A percentile compares a stretch with the other conserved stretches of the same genome.
Conservation (phyloP, 306 rosid species). For the Leucaena leucocephala region DNA sequence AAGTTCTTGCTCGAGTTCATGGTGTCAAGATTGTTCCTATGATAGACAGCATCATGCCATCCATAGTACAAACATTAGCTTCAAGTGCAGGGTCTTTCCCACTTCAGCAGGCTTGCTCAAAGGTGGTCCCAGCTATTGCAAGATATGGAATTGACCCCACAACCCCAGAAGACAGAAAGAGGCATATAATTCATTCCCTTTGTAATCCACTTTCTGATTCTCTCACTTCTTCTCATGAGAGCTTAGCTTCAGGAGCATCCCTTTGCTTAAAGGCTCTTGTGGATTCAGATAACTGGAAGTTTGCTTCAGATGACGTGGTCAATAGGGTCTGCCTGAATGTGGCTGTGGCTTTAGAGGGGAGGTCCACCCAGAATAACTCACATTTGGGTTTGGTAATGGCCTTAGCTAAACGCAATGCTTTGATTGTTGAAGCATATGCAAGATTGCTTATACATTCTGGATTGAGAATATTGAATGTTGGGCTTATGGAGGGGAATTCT, state of each 20-base stretch:
- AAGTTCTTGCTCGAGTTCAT: slow-evolving; percentile 78
- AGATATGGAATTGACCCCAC: slow-evolving; percentile 76
- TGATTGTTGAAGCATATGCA: slow-evolving; percentile 81
- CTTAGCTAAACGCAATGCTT: slow-evolving; percentile 70
- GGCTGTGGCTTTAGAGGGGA: slow-evolving; percentile 73
- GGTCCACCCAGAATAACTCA: slow-evolving; percentile 64
- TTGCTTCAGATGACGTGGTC: slow-evolving; percentile 75
- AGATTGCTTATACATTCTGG: slow-evolving; percentile 77
- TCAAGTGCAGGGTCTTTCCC: slow-evolving; percentile 90
- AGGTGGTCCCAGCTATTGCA: slow-evolving; percentile 85
- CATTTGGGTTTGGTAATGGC: slow-evolving; percentile 81
- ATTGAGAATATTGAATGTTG: slow-evolving; percentile 56
- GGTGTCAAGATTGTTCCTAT: slow-evolving; percentile 75
- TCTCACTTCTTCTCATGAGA: slow-evolving; percentile 68
- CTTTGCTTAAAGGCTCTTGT: slow-evolving; percentile 80
- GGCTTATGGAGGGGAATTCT: slow-evolving; percentile 68
- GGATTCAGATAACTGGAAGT: slow-evolving; percentile 87
- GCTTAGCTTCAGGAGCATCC: slow-evolving; percentile 76
- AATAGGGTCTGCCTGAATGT: slow-evolving; percentile 82
- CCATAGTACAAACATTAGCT: slow-evolving; percentile 70
- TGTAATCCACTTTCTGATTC: slow-evolving; percentile 71
- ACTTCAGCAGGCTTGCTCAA: slow-evolving; percentile 88
- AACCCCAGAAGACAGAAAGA: slow-evolving; percentile 68
- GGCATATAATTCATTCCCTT: slow-evolving; percentile 58
- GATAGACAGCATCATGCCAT: slow-evolving; percentile 68